Base-by-base conservation (phyloP, 2,329 filamentous ascomycete species). In the Aspergillus fischeri region DNA sequence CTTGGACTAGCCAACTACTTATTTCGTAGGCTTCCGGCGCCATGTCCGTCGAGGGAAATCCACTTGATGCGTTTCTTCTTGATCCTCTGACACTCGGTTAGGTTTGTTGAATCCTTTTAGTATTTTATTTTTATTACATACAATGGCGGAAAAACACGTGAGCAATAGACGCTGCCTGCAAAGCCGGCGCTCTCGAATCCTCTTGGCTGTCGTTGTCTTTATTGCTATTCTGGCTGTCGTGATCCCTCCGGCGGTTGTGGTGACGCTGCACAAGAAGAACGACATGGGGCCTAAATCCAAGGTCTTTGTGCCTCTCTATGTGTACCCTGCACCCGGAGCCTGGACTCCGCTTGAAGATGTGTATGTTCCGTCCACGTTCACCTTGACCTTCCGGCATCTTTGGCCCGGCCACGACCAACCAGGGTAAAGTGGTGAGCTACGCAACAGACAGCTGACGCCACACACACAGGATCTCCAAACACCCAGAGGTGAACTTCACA, bases 261-360 rank as follows among this genome's bases (percentile, higher is more conserved):
- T 73, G 25, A 70, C 70, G 32, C 65, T 70, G 25, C 67, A 64
- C 55, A 71, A 68, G 57, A 70, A 73, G 60, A 69, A 69, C 63
- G 66, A 56, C 55, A 71, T 70, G 67, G 67, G 67, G 38, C 70
- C 74, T 4, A 73, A 71, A 63, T 70, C 75, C 35, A 75, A 73
- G 50, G 73, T 80, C 14, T 70, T 81, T 57, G 72, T 81, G 48
- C 78, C 78, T 59, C 76, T 81, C 53, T 81, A 81, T 65, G 70
- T 81, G 45, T 80, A 80, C 66, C 78, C 78, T 55, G 70, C 70
- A 42, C 69, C 73, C n/a, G 77, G 73, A 47, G 76, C 77, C 24
- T 81, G 78, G 78, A 66, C 75, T 59, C 75, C 77, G 14, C 66
- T 80, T 57, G 74, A 75, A 63, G 62, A 74, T 60, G 75, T 75